phyloP scores from a whole-genome alignment of 139 green algal species.

The Chlamydomonas incerta region DNA sequence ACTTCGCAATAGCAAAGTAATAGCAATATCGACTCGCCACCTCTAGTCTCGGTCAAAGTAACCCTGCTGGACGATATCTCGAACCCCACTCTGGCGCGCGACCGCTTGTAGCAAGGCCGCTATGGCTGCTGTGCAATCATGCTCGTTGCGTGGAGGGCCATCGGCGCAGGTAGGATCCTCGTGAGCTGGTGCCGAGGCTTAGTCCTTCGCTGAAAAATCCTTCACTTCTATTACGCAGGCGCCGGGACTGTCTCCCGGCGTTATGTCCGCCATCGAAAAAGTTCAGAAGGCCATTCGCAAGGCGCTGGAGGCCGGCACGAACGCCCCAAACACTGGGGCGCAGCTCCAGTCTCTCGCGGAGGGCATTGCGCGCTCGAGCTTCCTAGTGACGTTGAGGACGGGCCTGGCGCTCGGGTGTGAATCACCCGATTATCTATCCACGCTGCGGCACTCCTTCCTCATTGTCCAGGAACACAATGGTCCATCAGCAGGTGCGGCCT shows the following conservation, averaged over 20 bases:
- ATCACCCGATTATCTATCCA: constrained; percentile 1
- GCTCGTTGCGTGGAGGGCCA: too few species aligned
- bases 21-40: too few species aligned
- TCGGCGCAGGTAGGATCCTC: too few species aligned
- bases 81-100: too few species aligned
- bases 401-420: constrained; percentile 11
- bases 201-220: neutral
- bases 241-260: neutral
- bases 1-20: too few species aligned
- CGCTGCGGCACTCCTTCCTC: constrained; percentile 26
- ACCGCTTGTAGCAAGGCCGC: too few species aligned
- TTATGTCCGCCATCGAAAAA: neutral
- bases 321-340: too few species aligned
- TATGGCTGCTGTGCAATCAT: too few species aligned
- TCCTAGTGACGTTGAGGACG: constrained; percentile 7
- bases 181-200: too few species aligned
- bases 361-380: neutral
- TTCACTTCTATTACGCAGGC: neutral
- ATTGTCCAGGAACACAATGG: neutral
- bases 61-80: too few species aligned
- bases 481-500: neutral
- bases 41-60: too few species aligned
- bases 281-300: neutral
- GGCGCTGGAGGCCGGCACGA: neutral
- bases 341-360: neutral